Percentiles rank a stretch among this genome's conserved stretches.
Evolutionary conservation across 1,284 basidiomycete genomes (phyloP).

Genomic region (Cystobasidium slooffiae): DNA sequence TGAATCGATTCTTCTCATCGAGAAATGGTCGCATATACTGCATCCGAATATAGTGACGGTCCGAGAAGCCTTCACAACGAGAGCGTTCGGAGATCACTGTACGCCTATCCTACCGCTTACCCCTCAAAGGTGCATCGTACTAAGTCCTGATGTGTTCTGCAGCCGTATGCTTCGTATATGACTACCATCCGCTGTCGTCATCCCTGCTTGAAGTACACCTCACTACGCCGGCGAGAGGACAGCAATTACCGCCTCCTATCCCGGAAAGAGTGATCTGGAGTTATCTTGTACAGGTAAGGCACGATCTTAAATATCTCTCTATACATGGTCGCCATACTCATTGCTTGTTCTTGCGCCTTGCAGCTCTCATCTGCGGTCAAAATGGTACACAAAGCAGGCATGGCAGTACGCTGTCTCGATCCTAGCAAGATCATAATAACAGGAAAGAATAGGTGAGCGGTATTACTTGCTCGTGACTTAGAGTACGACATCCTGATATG

Average conservation of each 20-base stretch:
- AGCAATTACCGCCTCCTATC: constrained; percentile 57
- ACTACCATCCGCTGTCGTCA: constrained; percentile 82
- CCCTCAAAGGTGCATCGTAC: not conserved
- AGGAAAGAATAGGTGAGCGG: constrained; percentile 74
- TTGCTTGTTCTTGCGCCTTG: not conserved
- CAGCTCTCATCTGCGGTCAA: constrained; percentile 78
- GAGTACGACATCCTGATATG: too few species aligned
- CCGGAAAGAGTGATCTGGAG: constrained; percentile 91
- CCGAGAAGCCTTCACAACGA: constrained; percentile 93
- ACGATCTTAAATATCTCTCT: not conserved
- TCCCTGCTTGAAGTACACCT: constrained; percentile 76
- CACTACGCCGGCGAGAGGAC: constrained; percentile 58
- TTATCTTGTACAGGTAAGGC: constrained; percentile 76
- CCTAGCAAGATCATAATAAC: constrained; percentile 86
- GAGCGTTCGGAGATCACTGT: constrained; percentile 92
- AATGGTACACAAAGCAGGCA: constrained; percentile 77
- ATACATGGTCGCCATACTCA: not conserved
- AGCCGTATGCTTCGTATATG: constrained; percentile 92
- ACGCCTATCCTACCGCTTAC: constrained; percentile 54
- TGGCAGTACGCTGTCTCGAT: constrained; percentile 83
- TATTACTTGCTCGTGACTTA: too few species aligned
- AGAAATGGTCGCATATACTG: constrained; percentile 81
- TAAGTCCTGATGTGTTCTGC: not conserved
- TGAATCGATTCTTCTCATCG: constrained; percentile 78
- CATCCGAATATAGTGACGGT: constrained; percentile 87